Conservation (phyloP, 495 filamentous ascomycete species). For the Penicillium soppii region DNA sequence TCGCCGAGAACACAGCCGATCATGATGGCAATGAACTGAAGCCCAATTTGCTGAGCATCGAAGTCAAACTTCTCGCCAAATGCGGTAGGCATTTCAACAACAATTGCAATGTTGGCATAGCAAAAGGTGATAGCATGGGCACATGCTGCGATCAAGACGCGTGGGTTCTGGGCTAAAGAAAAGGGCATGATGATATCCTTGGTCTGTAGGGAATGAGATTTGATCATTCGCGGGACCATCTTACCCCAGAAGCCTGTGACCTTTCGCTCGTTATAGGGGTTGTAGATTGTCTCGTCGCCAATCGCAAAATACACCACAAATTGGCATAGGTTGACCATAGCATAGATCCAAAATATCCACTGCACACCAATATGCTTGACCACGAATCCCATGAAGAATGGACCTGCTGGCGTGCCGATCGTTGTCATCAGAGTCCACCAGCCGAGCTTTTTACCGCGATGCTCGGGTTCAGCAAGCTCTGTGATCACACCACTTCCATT, state of each 20-base stretch:
- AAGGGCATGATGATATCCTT: constrained; percentile 25
- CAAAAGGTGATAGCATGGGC: constrained; percentile 33
- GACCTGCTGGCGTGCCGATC: constrained; percentile 20
- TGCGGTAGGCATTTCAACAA: constrained; percentile 34
- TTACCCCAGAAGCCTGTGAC: constrained; percentile 8
- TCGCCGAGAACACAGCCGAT: constrained; percentile 37
- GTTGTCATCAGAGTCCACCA: constrained; percentile 29
- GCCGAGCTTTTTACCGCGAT: constrained; percentile 25
- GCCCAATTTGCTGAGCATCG: constrained; percentile 32
- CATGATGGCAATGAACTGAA: constrained; percentile 37
- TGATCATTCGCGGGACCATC: constrained; percentile 22
- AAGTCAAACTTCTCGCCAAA: constrained; percentile 35
- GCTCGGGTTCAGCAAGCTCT: constrained; percentile 19
- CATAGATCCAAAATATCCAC: constrained; percentile 40
- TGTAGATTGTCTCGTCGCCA: constrained; percentile 30
- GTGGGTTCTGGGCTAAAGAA: constrained; percentile 16
- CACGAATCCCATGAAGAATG: constrained; percentile 31
- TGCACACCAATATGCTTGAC: constrained; percentile 20
- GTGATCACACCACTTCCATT: constrained; percentile 28
- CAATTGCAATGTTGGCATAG: constrained; percentile 29
- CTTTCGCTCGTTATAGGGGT: constrained; percentile 5
- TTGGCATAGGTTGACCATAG: constrained; percentile 33
- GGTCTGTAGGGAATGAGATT: constrained; percentile 7
- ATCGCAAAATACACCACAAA: constrained; percentile 24
- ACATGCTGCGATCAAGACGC: constrained; percentile 20